Conservation (phyloP, 2,329 filamentous ascomycete genomes). For the Mycosphaerella arachidis region DNA sequence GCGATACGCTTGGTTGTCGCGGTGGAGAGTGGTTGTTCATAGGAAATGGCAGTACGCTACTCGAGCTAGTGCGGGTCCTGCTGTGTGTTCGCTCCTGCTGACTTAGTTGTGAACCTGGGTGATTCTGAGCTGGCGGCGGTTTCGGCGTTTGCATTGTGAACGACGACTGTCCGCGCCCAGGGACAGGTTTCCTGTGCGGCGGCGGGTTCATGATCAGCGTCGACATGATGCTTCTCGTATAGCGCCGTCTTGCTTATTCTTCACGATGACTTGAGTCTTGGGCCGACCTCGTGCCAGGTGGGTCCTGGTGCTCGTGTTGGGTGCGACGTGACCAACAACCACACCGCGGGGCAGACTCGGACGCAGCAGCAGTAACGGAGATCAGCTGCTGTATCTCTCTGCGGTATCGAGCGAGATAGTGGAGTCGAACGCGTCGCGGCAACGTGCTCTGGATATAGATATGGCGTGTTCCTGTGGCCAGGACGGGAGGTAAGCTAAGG, state of each 20-base stretch:
- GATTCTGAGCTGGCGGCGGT: constrained; percentile 9
- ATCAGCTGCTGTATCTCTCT: constrained; percentile 1
- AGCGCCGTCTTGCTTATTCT: not conserved
- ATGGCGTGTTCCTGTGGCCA: not conserved
- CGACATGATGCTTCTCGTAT: constrained; percentile 4
- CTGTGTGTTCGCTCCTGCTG: constrained; percentile 36
- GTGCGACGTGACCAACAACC: not conserved
- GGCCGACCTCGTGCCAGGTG: not conserved
- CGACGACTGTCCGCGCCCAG: not conserved
- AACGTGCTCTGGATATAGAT: not conserved
- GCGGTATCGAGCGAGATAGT: not conserved
- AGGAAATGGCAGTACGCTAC: constrained; percentile 22
- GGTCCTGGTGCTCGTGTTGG: not conserved
- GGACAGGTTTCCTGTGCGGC: constrained; percentile 9
- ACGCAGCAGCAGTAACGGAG: not conserved
- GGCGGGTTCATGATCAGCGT: constrained; percentile 6
- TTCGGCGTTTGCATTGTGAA: constrained; percentile 11
- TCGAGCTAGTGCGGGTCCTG: constrained; percentile 41
- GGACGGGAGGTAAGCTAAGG: not conserved
- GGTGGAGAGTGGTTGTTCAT: constrained; percentile 22
- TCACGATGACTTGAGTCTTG: not conserved
- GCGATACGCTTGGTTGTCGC: constrained; percentile 12
- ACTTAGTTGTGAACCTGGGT: constrained; percentile 1
- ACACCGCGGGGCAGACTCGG: not conserved
- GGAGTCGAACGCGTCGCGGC: not conserved